Conservation (phyloP, 2,329 filamentous ascomycete genomes). For the Cordyceps cicadae region DNA sequence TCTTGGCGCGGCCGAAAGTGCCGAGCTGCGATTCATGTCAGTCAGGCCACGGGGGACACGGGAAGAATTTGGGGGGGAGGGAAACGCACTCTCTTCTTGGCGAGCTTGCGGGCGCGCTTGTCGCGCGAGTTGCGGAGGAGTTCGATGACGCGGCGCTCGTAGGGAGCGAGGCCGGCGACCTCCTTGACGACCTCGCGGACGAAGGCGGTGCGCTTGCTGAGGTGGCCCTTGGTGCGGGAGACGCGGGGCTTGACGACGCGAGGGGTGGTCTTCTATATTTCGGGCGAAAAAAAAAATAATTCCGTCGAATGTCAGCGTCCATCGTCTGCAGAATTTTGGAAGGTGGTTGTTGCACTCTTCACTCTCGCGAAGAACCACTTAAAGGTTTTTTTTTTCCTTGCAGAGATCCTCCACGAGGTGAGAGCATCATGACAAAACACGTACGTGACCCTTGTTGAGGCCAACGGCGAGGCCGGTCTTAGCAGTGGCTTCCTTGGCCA, state of each 20-base stretch:
- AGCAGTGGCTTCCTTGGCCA: slow-evolving; percentile 53
- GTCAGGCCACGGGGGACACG: no score
- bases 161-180: slow-evolving; percentile 87
- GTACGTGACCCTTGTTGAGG: slow-evolving; percentile 58
- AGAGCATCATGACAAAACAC: slow-evolving; percentile 43
- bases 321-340: slow-evolving; percentile 41
- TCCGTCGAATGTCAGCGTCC: slow-evolving; percentile 52
- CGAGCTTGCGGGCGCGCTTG: slow-evolving; percentile 97
- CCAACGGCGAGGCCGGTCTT: slow-evolving; percentile 53
- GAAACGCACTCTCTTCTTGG: slow-evolving; percentile 87
- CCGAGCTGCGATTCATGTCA: slow-evolving; percentile 59
- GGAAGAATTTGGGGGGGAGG: no score
- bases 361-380: slow-evolving; percentile 18
- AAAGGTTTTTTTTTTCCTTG: slow-evolving; percentile 17
- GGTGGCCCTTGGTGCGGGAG: slow-evolving; percentile 84
- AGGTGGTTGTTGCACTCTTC: slow-evolving; percentile 15
- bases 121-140: slow-evolving; percentile 98
- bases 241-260: slow-evolving; percentile 71
- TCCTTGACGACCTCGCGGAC: slow-evolving; percentile 97
- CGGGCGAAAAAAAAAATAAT: slow-evolving; percentile 22
- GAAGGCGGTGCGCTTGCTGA: slow-evolving; percentile 95
- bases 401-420: slow-evolving; percentile 70
- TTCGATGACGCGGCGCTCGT: slow-evolving; percentile 99
- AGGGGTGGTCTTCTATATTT: slow-evolving; percentile 69
- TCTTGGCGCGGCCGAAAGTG: slow-evolving; percentile 97